Base-by-base conservation (phyloP, 441 rosid species). In the Bocquillonia castaneifolia region DNA sequence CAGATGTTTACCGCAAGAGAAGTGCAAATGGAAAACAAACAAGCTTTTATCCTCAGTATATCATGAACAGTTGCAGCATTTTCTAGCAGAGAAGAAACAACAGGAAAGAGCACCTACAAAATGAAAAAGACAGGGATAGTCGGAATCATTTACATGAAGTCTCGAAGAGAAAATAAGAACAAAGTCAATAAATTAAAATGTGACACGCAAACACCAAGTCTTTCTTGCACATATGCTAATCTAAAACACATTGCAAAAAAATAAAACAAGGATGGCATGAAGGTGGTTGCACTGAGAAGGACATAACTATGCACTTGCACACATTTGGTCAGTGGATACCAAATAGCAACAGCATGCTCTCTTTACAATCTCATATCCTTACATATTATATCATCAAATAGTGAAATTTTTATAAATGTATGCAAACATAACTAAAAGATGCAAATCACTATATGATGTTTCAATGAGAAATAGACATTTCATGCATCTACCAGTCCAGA, bases 1-100 rank as follows among this genome's bases (percentile, higher is more conserved):
- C 66, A 73, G 52, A 65, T 47, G 18, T 64, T 80, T 87, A 93
- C 99, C 96, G 80, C 79, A 66, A 93, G 86, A 72, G 91, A 88
- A 52, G 96, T 85, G 81, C 97, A 91, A 69, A 87, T 70, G 64
- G 97, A 81, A 77, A 93, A 93, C 51, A 93, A 76, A 83, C 92
- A 87, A 80, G 96, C 83, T 78, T 86, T 89, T 47, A 91, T 86
- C 81, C 70, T 87, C 69, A 79, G 70, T 60, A 74, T 74, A 77
- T 91, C 92, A 68, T 32, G 82, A 57, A 74, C 71, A 69, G 47
- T 71, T n/a, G 76, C 76, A 40, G 88, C 88, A 63, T 74, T 73
- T 72, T 83, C 79, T 68, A 93, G 79, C 64, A 83, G 75, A 53
- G 76, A 66, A 47, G 74, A 71, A 78, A 83, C 85, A 78, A 78